These are phyloP conservation scores for Phenoliferia sp. DNA, from an alignment of 1,284 basidiomycete genomes.

Conservation along the genomic window DNA sequence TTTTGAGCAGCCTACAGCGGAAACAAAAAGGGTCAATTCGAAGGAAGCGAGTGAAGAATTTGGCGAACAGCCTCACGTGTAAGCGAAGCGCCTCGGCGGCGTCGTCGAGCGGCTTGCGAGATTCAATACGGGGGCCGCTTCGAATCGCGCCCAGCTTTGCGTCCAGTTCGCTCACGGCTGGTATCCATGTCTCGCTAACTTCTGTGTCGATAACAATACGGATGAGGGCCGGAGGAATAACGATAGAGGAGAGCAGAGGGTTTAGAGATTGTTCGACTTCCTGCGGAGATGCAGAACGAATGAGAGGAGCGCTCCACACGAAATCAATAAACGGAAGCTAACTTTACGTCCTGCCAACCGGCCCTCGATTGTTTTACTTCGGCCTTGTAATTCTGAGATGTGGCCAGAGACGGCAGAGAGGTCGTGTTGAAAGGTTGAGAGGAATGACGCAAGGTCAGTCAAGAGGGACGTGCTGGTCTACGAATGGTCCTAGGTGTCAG, in stretches of 20 bases:
- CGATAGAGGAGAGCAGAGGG: conserved; percentile 70
- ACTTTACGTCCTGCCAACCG: conserved; percentile 78
- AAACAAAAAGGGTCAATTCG: neutral
- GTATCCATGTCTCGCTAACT: conserved; percentile 78
- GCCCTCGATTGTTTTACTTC: conserved; percentile 83
- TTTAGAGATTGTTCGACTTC: conserved; percentile 82
- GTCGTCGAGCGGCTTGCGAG: conserved; percentile 72
- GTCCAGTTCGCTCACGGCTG: conserved; percentile 73
- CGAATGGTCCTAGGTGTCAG: no score
- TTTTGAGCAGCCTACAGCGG: conserved; percentile 70
- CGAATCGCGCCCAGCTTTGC: conserved; percentile 63
- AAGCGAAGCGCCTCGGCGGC: conserved; percentile 80
- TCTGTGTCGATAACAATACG: conserved; percentile 74
- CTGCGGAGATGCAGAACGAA: conserved; percentile 47
- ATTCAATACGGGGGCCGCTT: conserved; percentile 70
- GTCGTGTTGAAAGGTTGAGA: conserved; percentile 92
- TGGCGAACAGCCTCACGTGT: conserved; percentile 54
- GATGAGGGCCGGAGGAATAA: conserved; percentile 74
- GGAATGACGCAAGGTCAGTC: conserved; percentile 78
- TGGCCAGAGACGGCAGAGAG: conserved; percentile 89
- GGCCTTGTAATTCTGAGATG: conserved; percentile 84
- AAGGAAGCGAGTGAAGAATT: neutral
- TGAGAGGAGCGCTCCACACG: neutral
- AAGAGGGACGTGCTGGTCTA: conserved; percentile 72
- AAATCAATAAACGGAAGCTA: conserved; percentile 3